Evolutionary conservation across 2,329 filamentous ascomycete species (phyloP).

Genomic region (Whalleya microplaca): DNA sequence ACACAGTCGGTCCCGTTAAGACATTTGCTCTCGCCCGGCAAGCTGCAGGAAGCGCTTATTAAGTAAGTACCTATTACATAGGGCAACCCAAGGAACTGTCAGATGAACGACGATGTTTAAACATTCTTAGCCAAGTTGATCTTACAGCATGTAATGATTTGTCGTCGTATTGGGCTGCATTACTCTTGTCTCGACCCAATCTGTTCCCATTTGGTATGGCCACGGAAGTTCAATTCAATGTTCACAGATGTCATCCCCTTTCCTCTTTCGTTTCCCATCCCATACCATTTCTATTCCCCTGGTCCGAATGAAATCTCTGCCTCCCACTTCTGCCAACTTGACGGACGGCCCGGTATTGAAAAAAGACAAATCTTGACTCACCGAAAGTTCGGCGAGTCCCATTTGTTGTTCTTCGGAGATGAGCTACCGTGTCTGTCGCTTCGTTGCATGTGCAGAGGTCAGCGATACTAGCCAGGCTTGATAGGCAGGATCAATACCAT

Average conservation of each 20-base stretch:
- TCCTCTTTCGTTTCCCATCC: background rate
- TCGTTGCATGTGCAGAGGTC: background rate
- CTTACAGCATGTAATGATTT: background rate
- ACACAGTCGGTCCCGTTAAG: background rate
- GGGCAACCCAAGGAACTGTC: background rate
- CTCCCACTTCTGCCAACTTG: slow-evolving; percentile 4
- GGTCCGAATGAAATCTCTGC: slow-evolving; percentile 16
- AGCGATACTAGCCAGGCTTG: background rate
- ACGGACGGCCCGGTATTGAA: background rate
- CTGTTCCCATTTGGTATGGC: no score
- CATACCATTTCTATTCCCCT: no score
- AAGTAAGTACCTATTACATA: background rate
- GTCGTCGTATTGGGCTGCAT: no score
- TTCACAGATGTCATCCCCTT: no score
- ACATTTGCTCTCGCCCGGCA: background rate
- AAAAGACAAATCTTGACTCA: slow-evolving; percentile 6
- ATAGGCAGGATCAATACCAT: background rate
- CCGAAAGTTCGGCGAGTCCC: slow-evolving; percentile 12
- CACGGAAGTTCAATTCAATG: no score
- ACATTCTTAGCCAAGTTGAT: background rate
- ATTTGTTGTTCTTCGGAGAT: background rate
- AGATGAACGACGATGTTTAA: background rate
- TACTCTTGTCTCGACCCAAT: no score
- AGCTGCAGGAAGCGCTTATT: background rate
- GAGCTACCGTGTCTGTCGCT: background rate